phyloP scores from a whole-genome alignment of 1,139 yeast genomes.

The Yamadazyma sp. region DNA sequence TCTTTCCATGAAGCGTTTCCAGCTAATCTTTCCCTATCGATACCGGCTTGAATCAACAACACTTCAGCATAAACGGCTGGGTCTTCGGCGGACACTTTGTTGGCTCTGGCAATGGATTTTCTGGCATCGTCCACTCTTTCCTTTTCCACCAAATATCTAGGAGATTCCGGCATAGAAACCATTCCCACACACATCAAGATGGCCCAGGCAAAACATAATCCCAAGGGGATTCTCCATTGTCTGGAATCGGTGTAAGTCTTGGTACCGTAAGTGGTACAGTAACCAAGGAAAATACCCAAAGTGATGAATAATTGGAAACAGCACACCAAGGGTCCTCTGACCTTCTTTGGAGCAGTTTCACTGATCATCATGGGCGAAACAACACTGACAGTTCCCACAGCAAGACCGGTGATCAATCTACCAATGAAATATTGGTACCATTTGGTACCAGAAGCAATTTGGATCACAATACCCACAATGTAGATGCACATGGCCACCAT shows the following conservation, averaged over 20 bases:
- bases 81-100: conserved; percentile 61
- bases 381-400: conserved; percentile 69
- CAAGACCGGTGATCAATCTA: conserved; percentile 66
- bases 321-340: conserved; percentile 72
- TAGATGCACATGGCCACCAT: conserved; percentile 48
- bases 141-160: conserved; percentile 48
- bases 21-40: conserved; percentile 15
- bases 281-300: conserved; percentile 66
- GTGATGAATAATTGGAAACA: conserved; percentile 71
- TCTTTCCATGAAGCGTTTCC: conserved; percentile 17
- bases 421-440: conserved; percentile 50
- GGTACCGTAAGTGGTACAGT: conserved; percentile 67
- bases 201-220: conserved; percentile 51
- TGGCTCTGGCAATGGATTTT: conserved; percentile 55
- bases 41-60: conserved; percentile 42
- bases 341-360: conserved; percentile 65
- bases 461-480: conserved; percentile 49
- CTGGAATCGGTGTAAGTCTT: conserved; percentile 53
- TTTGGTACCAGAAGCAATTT: conserved; percentile 28
- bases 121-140: conserved; percentile 40
- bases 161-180: conserved; percentile 57
- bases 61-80: conserved; percentile 59
- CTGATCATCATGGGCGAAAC: conserved; percentile 74
- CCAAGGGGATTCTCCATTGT: conserved; percentile 64
- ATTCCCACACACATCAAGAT: conserved; percentile 50